Evolutionary conservation across 208 protist genomes (phyloP), one percentile per base, ranked within the genome.

Genomic region (Trypanosoma melophagium): DNA sequence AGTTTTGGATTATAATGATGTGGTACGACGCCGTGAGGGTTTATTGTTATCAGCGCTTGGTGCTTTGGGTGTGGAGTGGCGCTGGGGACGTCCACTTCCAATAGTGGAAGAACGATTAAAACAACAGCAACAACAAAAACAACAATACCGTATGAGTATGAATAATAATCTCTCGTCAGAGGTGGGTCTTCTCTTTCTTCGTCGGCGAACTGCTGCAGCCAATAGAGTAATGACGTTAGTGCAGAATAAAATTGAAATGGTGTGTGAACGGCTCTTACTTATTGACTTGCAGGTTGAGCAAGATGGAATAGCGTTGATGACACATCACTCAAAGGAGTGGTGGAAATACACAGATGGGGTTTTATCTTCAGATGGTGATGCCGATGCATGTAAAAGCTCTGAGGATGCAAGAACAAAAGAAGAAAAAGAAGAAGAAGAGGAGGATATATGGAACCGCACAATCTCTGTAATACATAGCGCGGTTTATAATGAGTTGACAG

Each of bases 1-100:
- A n/a, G 25, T n/a, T 16, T 63, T 74, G 8, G n/a, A 66, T 21
- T 13, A 35, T 19, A 40, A 28, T n/a, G 69, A 74, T 21, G 8
- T 51, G 24, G 17, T 16, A 7, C 17, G 47, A 40, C 38, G 28
- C 10, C 57, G 49, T 40, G 60, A 63, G 16, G 47, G 31, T 42
- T 41, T 51, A 45, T 38, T 74, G 16, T 14, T 74, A 4, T 67
- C 69, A 1, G 69, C 61, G 3, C 42, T 68, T 19, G 13, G 13
- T 22, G 52, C 54, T 13, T 38, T 74, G 14, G 69, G 69, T 35
- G 54, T 74, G 21, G 69, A 68, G 16, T 74, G 45, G 55, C 54
- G 61, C 28, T 74, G 60, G 60, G 69, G 69, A 38, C 45, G 69
- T 38, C 0, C 61, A 24, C 24, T 49, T 1, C 62, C 52, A 31